Conservation (phyloP, 208 protist genomes). For the Leishmania arabica region DNA sequence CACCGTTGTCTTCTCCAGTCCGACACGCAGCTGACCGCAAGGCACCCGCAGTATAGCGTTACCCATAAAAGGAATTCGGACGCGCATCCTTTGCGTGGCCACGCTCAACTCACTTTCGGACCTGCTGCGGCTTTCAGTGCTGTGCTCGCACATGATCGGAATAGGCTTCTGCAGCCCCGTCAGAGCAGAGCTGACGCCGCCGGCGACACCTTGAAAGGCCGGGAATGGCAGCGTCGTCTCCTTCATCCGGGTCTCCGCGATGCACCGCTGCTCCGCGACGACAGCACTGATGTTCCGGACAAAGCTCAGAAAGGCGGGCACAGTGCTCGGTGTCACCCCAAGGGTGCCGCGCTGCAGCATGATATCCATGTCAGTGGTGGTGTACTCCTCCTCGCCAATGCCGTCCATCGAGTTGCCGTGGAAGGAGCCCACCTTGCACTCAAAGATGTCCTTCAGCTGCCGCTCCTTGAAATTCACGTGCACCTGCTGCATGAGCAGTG, state of each 20-base stretch:
- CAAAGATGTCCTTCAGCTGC: conserved; percentile 87
- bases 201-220: not conserved
- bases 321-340: conserved; percentile 78
- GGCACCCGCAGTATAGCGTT: conserved; percentile 62
- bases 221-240: conserved; percentile 13
- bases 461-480: conserved; percentile 85
- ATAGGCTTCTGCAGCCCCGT: not conserved
- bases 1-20: conserved; percentile 59
- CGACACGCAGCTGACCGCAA: conserved; percentile 66
- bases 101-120: conserved; percentile 4
- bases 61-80: conserved; percentile 68
- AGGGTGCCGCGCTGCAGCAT: conserved; percentile 48
- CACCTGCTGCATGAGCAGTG: conserved; percentile 50
- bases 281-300: conserved; percentile 58
- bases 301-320: conserved; percentile 60
- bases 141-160: not conserved
- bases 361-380: conserved; percentile 52
- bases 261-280: conserved; percentile 51
- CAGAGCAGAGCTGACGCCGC: not conserved
- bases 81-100: conserved; percentile 10
- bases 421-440: conserved; percentile 58
- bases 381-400: conserved; percentile 58
- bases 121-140: conserved; percentile 10
- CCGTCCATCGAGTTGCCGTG: conserved; percentile 69
- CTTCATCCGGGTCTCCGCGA: conserved; percentile 34